These are phyloP conservation scores for Podaxis mareebaensis DNA, from an alignment of 768 basidiomycete genomes.

Conservation along the genomic window DNA sequence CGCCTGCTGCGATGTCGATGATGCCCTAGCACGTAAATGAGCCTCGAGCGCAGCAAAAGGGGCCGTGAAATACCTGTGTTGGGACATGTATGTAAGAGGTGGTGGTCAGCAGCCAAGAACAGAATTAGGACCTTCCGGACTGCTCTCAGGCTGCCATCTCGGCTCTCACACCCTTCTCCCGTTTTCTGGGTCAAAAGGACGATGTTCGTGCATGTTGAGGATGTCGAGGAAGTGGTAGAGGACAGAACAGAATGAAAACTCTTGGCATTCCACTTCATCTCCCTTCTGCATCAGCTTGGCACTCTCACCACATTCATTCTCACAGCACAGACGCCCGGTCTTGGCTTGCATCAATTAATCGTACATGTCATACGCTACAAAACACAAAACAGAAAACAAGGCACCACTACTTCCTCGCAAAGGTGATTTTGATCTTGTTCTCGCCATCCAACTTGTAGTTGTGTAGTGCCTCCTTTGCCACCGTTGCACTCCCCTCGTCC, in stretches of 20 bases:
- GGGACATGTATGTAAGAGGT: constrained; percentile 13
- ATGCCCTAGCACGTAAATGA: background rate
- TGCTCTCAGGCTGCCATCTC: constrained; percentile 8
- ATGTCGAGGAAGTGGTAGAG: constrained; percentile 5
- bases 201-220: background rate
- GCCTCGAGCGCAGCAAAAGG: background rate
- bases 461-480: constrained; percentile 95
- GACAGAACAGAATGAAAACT: background rate
- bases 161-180: constrained; percentile 7
- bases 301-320: constrained; percentile 14
- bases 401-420: constrained; percentile 61
- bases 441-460: constrained; percentile 97
- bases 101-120: constrained; percentile 17
- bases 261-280: constrained; percentile 10
- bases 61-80: background rate
- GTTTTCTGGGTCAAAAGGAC: background rate
- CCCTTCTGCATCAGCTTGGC: constrained; percentile 15
- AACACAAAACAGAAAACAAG: constrained; percentile 45
- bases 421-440: constrained; percentile 96
- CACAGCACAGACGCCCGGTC: constrained; percentile 3
- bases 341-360: background rate
- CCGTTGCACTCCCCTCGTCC: constrained; percentile 89
- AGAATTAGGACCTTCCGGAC: constrained; percentile 4
- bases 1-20: background rate
- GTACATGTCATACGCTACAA: constrained; percentile 37